phyloP scores from a whole-genome alignment of 176 grass and related monocot species.

The Leersia perrieri region DNA sequence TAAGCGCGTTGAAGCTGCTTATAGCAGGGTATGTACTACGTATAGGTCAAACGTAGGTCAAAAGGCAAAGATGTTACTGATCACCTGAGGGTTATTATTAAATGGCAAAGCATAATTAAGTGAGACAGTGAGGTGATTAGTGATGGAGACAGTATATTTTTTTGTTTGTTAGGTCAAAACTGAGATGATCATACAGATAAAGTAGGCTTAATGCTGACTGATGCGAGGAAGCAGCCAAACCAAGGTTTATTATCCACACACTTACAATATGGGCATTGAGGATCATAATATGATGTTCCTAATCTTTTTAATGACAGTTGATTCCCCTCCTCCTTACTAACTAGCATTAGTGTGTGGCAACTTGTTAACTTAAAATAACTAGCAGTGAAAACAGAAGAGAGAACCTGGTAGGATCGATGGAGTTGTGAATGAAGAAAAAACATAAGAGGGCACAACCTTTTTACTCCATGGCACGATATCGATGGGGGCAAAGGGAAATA shows the following conservation, averaged over 20 bases:
- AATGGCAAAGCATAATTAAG: neutral
- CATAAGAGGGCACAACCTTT: too few species aligned
- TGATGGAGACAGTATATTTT: neutral
- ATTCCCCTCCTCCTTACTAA: too few species aligned
- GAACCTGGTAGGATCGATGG: too few species aligned
- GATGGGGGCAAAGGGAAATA: too few species aligned
- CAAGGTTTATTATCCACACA: neutral
- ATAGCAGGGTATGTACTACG: neutral
- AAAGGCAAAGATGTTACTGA: neutral
- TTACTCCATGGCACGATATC: too few species aligned
- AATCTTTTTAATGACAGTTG: too few species aligned
- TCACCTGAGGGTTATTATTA: neutral
- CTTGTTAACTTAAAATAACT: too few species aligned
- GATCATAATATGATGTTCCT: too few species aligned
- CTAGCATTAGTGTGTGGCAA: too few species aligned
- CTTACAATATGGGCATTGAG: too few species aligned
- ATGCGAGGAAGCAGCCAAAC: neutral
- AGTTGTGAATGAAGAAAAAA: too few species aligned
- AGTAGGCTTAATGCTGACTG: neutral
- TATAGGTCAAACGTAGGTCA: neutral
- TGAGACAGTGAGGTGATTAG: neutral
- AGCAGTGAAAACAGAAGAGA: too few species aligned
- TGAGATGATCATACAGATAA: neutral
- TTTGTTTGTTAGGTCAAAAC: neutral
- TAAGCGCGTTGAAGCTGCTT: neutral